Conservation (phyloP, 805 yeast species). For the Starmerella sp. region DNA sequence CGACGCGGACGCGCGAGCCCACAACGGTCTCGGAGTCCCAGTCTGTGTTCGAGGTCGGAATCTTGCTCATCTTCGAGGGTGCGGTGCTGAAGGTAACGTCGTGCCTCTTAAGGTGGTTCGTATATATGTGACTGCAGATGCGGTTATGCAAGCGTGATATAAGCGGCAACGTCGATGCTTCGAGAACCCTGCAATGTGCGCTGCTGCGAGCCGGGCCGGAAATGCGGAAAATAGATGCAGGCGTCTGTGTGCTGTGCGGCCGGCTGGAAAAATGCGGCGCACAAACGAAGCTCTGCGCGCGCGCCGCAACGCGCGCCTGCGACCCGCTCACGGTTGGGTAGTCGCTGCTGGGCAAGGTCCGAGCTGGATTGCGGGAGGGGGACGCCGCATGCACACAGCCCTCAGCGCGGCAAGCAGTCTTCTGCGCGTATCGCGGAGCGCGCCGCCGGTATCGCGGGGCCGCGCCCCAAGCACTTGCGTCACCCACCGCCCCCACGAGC, state of each 20-base stretch:
- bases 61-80: conserved; percentile 18
- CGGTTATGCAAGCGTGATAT: conserved; percentile 5
- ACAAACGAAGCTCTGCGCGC: background rate
- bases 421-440: background rate
- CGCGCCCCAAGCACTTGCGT: background rate
- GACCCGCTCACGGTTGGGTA: no score
- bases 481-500: background rate
- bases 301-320: background rate
- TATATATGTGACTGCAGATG: background rate
- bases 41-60: conserved; percentile 35
- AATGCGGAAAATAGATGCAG: no score
- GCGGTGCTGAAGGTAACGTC: background rate
- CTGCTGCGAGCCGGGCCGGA: no score
- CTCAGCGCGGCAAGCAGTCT: background rate
- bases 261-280: no score
- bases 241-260: no score
- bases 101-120: background rate
- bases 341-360: background rate
- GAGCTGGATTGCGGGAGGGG: background rate
- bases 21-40: conserved; percentile 89
- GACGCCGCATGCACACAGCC: background rate
- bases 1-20: conserved; percentile 79
- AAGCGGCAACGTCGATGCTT: conserved; percentile 11
- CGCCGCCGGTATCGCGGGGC: background rate
- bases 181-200: conserved; percentile 6